Evolutionary conservation across 2,329 filamentous ascomycete species (phyloP).

Genomic region (Aspergillus sp.): DNA sequence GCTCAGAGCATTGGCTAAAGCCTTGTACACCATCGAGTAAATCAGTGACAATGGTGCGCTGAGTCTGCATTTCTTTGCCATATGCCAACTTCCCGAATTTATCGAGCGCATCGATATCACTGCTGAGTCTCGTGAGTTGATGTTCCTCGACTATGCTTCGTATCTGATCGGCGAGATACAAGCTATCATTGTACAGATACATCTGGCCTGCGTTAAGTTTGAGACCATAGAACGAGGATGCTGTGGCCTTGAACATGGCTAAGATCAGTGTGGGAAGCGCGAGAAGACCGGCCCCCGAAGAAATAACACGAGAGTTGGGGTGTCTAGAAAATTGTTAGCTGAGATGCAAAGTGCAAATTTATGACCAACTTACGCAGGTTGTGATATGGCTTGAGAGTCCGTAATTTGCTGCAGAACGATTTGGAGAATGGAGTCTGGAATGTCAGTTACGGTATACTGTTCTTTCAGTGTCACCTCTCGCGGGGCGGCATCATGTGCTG

Average conservation of each 20-base stretch:
- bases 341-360: background rate
- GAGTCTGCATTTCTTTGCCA: slow-evolving; percentile 60
- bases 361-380: slow-evolving; percentile 28
- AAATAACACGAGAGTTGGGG: slow-evolving; percentile 32
- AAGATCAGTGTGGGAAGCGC: slow-evolving; percentile 44
- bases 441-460: slow-evolving; percentile 80
- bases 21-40: slow-evolving; percentile 60
- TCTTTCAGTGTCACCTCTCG: slow-evolving; percentile 76
- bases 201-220: slow-evolving; percentile 52
- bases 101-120: slow-evolving; percentile 53
- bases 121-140: slow-evolving; percentile 45
- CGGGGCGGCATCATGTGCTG: slow-evolving; percentile 15
- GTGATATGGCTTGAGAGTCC: slow-evolving; percentile 36
- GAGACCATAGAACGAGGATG: slow-evolving; percentile 41
- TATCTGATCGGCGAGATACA: slow-evolving; percentile 53
- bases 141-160: slow-evolving; percentile 44
- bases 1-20: slow-evolving; percentile 55
- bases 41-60: slow-evolving; percentile 58
- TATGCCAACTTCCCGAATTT: slow-evolving; percentile 59
- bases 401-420: slow-evolving; percentile 38
- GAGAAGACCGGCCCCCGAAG: slow-evolving; percentile 39
- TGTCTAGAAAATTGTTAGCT: slow-evolving; percentile 23
- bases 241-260: slow-evolving; percentile 48
- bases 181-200: slow-evolving; percentile 62
- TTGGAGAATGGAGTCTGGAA: slow-evolving; percentile 68